Conservation (phyloP, 2,329 filamentous ascomycete genomes). For the Alternaria hordeiaustralica region DNA sequence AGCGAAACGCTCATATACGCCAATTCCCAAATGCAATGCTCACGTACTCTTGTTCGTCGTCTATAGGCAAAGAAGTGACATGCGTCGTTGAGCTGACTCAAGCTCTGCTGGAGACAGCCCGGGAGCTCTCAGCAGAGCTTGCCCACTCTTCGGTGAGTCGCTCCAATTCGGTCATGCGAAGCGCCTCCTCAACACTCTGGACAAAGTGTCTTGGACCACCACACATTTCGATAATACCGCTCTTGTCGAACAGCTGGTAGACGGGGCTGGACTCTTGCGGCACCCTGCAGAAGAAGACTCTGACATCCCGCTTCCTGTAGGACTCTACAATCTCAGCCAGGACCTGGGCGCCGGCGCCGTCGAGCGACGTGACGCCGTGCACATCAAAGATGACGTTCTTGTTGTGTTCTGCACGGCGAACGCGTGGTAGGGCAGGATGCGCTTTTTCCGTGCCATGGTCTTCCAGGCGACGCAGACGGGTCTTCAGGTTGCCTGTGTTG, state of each 20-base stretch:
- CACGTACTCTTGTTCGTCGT: background rate
- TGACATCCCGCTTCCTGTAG: slow-evolving; percentile 78
- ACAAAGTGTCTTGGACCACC: slow-evolving; percentile 83
- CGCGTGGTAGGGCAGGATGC: slow-evolving; percentile 84
- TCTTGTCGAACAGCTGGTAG: slow-evolving; percentile 74
- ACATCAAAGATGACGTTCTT: slow-evolving; percentile 96
- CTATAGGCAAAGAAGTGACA: background rate
- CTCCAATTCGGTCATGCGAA: slow-evolving; percentile 79
- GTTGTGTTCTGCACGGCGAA: slow-evolving; percentile 80
- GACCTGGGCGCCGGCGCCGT: slow-evolving; percentile 92
- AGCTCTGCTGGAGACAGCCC: slow-evolving; percentile 17
- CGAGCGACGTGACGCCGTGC: slow-evolving; percentile 93
- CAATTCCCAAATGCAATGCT: background rate
- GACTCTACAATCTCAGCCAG: slow-evolving; percentile 84
- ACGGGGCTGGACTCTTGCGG: slow-evolving; percentile 62
- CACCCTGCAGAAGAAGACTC: slow-evolving; percentile 75
- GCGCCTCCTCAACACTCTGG: slow-evolving; percentile 80
- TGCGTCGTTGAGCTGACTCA: background rate
- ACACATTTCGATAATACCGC: slow-evolving; percentile 83
- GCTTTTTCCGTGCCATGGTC: slow-evolving; percentile 85
- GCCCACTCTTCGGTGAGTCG: slow-evolving; percentile 53
- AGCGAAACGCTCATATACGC: background rate
- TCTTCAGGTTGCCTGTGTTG: slow-evolving; percentile 92
- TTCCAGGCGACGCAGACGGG: slow-evolving; percentile 80
- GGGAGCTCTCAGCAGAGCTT: slow-evolving; percentile 33